These are phyloP conservation scores for Schwanniomyces sp. DNA, from an alignment of 805 yeast genomes.

Conservation along the genomic window DNA sequence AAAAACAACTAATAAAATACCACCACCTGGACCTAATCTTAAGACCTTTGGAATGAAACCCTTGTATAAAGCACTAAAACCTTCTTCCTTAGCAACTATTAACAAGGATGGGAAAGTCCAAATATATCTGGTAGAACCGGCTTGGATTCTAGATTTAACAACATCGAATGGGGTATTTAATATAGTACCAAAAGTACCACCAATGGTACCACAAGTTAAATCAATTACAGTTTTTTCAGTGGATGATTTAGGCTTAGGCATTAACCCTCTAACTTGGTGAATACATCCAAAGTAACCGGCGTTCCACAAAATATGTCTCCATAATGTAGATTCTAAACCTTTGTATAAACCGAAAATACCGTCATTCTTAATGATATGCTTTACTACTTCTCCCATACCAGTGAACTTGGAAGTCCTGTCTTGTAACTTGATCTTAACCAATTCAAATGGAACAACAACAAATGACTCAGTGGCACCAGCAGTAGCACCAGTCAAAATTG, in stretches of 20 bases:
- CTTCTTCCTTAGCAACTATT: slow-evolving; percentile 85
- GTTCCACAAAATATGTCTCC: slow-evolving; percentile 97
- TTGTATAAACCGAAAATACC: slow-evolving; percentile 86
- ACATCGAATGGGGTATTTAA: slow-evolving; percentile 97
- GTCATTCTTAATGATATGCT: slow-evolving; percentile 66
- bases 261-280: slow-evolving; percentile 74
- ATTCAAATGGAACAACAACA: slow-evolving; percentile 96
- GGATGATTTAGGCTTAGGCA: slow-evolving; percentile 75
- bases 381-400: slow-evolving; percentile 81
- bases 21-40: slow-evolving; percentile 99
- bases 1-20: slow-evolving; percentile 95
- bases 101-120: slow-evolving; percentile 86
- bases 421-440: slow-evolving; percentile 92
- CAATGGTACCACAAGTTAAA: slow-evolving; percentile 88
- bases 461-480: slow-evolving; percentile 98
- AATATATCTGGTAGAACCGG: slow-evolving; percentile 81
- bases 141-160: slow-evolving; percentile 95
- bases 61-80: slow-evolving; percentile 85
- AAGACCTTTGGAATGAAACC: slow-evolving; percentile 97
- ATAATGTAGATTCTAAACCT: slow-evolving; percentile 94
- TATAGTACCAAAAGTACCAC: slow-evolving; percentile 96
- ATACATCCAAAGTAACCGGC: slow-evolving; percentile 97
- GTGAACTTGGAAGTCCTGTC: slow-evolving; percentile 80
- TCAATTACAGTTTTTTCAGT: slow-evolving; percentile 82
- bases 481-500: slow-evolving; percentile 92